Evolutionary conservation across 176 grass and related monocot genomes (phyloP), one percentile per base, ranked within the genome.

Genomic region (Triticum aestivum): DNA sequence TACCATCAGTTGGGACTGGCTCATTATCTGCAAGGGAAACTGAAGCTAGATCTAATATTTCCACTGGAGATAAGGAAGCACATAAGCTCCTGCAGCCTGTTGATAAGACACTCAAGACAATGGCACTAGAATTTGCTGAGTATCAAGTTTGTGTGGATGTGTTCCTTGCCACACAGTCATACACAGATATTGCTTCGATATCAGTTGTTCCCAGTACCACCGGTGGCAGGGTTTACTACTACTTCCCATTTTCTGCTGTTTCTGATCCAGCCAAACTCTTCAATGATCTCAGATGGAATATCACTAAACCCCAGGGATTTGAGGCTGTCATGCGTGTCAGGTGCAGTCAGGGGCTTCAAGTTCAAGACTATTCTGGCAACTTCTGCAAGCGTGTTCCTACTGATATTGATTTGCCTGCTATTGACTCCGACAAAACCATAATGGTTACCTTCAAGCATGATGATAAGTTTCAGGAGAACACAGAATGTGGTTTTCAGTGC

Each of bases 241-340:
- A 97, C 41, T 97, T 89, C 75, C 95, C 95, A 63, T 97, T 97
- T 92, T 97, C 92, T 87, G 92, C 92, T 80, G 62, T 92, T 92
- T 89, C 90, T 83, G 92, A 97, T 97, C 90, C 95, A 73, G 90
- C 90, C 12, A 97, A 94, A 82, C 92, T 97, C 49, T 97, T 94
- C 77, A 97, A 97, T 41, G 95, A 97, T 91, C 95, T 97, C 69
- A 92, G 90, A 97, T 97, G 95, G 95, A 97, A 94, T 83, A 65
- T 97, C 59, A 97, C 78, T 87, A 97, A 92, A 78, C 95, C 95
- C 49, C 95, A 97, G 86, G 95, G 95, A 81, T 97, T 97, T 86
- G 95, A 97, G 90, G 92, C 95, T 81, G 95, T 97, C 83, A 97
- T 97, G 95, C 95, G 95, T 84, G 95, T 97, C 71, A 87, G 94